These are phyloP conservation scores for Emmonsiellopsis sp. DNA, from an alignment of 2,329 filamentous ascomycete species.

Conservation along the genomic window DNA sequence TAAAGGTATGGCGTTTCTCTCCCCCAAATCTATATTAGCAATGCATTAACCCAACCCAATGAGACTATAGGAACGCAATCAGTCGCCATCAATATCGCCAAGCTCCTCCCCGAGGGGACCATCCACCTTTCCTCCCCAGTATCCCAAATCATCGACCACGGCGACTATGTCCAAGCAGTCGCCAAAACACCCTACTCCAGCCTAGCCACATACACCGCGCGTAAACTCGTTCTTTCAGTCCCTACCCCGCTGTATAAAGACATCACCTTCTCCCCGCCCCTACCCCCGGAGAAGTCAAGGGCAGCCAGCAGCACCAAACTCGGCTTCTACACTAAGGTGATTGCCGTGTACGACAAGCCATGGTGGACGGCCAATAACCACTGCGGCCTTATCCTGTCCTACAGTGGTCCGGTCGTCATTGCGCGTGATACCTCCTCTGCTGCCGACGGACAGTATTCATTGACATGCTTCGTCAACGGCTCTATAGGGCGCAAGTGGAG, in stretches of 20 bases:
- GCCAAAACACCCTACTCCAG: background rate
- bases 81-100: slow-evolving; percentile 12
- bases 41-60: too few species aligned
- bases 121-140: slow-evolving; percentile 14
- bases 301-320: slow-evolving; percentile 21
- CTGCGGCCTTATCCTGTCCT: slow-evolving; percentile 31
- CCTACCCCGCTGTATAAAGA: slow-evolving; percentile 39
- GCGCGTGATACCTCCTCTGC: slow-evolving; percentile 31
- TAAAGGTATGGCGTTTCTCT: slow-evolving; percentile 8
- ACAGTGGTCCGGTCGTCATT: slow-evolving; percentile 29
- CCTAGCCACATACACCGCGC: background rate
- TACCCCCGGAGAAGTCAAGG: slow-evolving; percentile 20
- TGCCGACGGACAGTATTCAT: slow-evolving; percentile 16
- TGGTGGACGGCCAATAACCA: slow-evolving; percentile 25
- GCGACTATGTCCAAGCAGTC: background rate
- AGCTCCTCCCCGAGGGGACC: slow-evolving; percentile 14
- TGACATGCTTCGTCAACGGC: slow-evolving; percentile 35
- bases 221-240: slow-evolving; percentile 39
- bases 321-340: slow-evolving; percentile 29
- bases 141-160: slow-evolving; percentile 2
- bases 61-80: background rate
- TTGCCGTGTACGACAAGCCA: slow-evolving; percentile 33
- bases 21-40: too few species aligned
- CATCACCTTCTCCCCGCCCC: slow-evolving; percentile 37
- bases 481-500: slow-evolving; percentile 27